Base-by-base conservation (phyloP, 179 eudicot genomes). In the Corrigiola litoralis region DNA sequence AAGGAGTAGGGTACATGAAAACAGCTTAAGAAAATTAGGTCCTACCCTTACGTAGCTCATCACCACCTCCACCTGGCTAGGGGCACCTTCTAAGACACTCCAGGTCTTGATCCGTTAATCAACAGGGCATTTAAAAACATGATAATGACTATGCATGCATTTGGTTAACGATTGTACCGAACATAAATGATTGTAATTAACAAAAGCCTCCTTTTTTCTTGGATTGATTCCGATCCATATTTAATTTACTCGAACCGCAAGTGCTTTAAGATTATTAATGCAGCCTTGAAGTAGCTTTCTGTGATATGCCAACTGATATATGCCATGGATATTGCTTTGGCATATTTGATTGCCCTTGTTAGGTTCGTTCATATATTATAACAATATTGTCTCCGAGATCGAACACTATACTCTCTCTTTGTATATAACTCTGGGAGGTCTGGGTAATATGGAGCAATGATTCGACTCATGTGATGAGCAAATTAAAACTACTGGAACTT, bases 121-220 rank as follows among this genome's bases (percentile, higher is more conserved):
- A n/a, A 28, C 2, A 51, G 17, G 48, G 67, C 41, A 54, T 28
- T 40, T 12, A 38, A 14, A 51, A 29, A 33, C 24, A 49, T 69
- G 61, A 47, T 61, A 41, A 64, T n/a, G n/a, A n/a, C 47, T n/a
- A 68, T 69, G 72, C 87, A 75, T 77, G 85, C 66, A 73, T 56
- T 47, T 37, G 55, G 77, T 67, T 58, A 49, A 28, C 41, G 69
- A 70, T 67, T 34, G 40, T 57, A 59, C 40, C 29, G 33, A 52
- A 52, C 65, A 60, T 67, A 28, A 32, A 73, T 76, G 21, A 83
- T 75, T 71, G 57, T 62, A 12, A 54, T 54, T 20, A 33, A 33
- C 63, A 42, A n/a, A 62, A 53, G 28, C 50, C 11, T 63, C 29
- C 18, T 47, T 10, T 11, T 38, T n/a, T 29, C 12, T 21, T 38